Evolutionary conservation across 2,329 filamentous ascomycete genomes (phyloP), one percentile per base, ranked within the genome.

Genomic region (Falciphora oryzae): DNA sequence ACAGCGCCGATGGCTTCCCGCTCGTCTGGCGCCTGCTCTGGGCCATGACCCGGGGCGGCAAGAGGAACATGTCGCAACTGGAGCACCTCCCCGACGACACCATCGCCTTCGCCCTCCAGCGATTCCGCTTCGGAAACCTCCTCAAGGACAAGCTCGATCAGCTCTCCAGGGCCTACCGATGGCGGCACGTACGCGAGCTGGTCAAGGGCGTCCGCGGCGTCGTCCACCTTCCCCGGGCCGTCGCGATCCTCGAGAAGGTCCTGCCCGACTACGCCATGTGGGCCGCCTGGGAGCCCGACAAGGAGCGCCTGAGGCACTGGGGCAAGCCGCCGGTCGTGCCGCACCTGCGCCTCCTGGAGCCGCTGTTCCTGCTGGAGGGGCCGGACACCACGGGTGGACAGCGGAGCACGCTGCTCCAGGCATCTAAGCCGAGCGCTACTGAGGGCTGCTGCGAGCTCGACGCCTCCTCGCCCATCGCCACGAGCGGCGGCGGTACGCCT

Each of bases 191-290:
- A 5, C 57, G 28, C n/a, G 57, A 58, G 57, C 57, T 58, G 25
- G 57, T 58, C 57, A 58, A 31, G 25, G 57, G 57, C 28, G 25
- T 58, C 25, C 8, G 16, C 28, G 25, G 28, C 28, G 57, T 58
- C 13, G 57, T 8, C 57, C 25, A 27, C 57, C 25, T 58, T 25
- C 57, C 57, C 25, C 25, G 57, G 25, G 57, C 57, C 57, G 11
- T 11, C 4, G 57, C 57, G 4, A 25, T 58, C 8, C 57, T 58
- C 18, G 25, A 31, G 57, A 7, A 16, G 57, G 57, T 58, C 5
- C 57, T 58, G 13, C 57, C 57, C 18, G 27, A 58, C 25, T 58
- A 58, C 57, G 25, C 57, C 57, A 58, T 28, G n/a, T 58, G 57
- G 57, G 57, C 57, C 16, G 57, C 57, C 25, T 58, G 57, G 57